Conservation (phyloP, 2,329 filamentous ascomycete species). For the Aspergillus sp. region DNA sequence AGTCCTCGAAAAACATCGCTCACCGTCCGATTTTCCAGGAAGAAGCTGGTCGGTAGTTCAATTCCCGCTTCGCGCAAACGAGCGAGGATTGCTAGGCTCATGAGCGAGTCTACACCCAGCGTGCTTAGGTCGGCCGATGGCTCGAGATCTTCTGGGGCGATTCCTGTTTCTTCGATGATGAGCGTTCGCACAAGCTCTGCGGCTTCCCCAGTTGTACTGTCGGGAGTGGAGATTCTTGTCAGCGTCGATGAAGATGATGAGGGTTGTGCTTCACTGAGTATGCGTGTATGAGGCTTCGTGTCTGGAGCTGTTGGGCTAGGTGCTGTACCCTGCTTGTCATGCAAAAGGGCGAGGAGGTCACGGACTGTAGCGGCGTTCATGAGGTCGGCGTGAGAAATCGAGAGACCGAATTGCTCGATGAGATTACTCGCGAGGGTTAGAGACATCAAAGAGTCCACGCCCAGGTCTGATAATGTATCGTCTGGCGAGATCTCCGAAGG, state of each 20-base stretch:
- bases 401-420: neutral
- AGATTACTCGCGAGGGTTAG: neutral
- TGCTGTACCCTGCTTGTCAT: neutral
- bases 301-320: neutral
- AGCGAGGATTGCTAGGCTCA: neutral
- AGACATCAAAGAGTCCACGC: neutral
- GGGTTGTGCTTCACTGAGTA: too few relatives aligned
- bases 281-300: too few relatives aligned
- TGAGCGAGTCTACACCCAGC: neutral
- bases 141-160: neutral
- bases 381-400: neutral
- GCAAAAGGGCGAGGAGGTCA: neutral
- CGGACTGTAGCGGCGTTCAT: neutral
- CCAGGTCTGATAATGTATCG: neutral
- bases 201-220: neutral
- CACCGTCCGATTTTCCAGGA: neutral
- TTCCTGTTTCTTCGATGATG: neutral
- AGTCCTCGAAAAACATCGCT: neutral
- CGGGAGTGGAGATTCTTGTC: too few relatives aligned
- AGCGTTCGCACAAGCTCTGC: neutral
- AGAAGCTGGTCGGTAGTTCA: neutral
- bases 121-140: neutral
- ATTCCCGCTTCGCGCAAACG: neutral
- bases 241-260: neutral
- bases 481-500: constrained; percentile 29